Evolutionary conservation across 2,329 filamentous ascomycete genomes (phyloP).

Genomic region (Trichoderma semiorbis): DNA sequence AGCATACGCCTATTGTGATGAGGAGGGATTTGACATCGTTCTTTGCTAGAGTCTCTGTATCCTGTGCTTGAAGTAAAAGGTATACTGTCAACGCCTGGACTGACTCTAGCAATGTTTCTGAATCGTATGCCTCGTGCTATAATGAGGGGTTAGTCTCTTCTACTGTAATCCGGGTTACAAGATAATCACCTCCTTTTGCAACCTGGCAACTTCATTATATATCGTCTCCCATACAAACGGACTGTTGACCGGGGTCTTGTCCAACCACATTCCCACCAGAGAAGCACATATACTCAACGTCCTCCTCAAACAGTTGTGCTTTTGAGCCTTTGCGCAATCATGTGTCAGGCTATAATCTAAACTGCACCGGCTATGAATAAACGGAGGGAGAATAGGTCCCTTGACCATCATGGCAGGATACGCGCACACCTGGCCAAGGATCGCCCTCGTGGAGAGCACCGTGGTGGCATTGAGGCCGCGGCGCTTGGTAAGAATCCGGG

Average conservation of each 20-base stretch:
- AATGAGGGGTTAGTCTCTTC: not conserved
- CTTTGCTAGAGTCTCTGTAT: constrained; percentile 6
- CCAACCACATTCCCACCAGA: constrained; percentile 21
- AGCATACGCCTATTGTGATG: constrained; percentile 15
- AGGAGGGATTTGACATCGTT: constrained; percentile 18
- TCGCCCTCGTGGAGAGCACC: constrained; percentile 17
- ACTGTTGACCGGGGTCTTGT: constrained; percentile 18
- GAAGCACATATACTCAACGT: constrained; percentile 20
- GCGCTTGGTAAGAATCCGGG: constrained; percentile 13
- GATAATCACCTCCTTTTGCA: constrained; percentile 18
- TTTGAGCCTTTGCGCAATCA: constrained; percentile 7
- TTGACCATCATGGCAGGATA: constrained; percentile 23
- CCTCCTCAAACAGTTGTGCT: constrained; percentile 20
- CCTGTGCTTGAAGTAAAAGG: constrained; percentile 17
- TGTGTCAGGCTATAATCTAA: constrained; percentile 4
- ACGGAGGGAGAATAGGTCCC: constrained; percentile 21
- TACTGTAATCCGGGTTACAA: not conserved
- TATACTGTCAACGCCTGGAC: constrained; percentile 19
- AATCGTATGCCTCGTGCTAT: not conserved
- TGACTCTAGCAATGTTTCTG: constrained; percentile 12
- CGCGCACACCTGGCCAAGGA: constrained; percentile 22
- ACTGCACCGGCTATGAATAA: constrained; percentile 22
- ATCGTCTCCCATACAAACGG: constrained; percentile 23
- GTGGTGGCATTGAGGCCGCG: constrained; percentile 7
- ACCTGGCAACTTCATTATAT: constrained; percentile 18